Conservation (phyloP, 164 flowering plant species). For the Litsea cubeba region DNA sequence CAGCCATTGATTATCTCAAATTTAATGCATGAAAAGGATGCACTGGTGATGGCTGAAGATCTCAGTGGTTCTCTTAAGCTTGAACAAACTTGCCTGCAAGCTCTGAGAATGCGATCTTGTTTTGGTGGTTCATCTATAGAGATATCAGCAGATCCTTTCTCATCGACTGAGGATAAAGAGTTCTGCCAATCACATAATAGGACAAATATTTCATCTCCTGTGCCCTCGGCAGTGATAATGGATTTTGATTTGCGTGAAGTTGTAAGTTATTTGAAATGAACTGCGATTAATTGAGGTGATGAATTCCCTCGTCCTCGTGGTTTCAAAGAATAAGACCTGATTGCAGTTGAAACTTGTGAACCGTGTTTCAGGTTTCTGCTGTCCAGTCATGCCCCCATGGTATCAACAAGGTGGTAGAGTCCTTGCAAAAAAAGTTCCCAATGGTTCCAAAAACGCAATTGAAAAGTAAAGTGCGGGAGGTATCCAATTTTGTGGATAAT, state of each 20-base stretch:
- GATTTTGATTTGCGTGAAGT: slow-evolving; percentile 63
- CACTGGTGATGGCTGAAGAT: slow-evolving; percentile 40
- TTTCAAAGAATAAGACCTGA: background rate
- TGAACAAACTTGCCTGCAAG: slow-evolving; percentile 68
- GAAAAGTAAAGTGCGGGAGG: slow-evolving; percentile 69
- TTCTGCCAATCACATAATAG: slow-evolving; percentile 25
- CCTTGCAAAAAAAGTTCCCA: slow-evolving; percentile 62
- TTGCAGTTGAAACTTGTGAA: background rate
- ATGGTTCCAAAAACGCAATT: slow-evolving; percentile 49
- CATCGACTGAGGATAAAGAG: slow-evolving; percentile 37
- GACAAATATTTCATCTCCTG: slow-evolving; percentile 16
- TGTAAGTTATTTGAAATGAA: slow-evolving; percentile 41
- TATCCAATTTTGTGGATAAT: slow-evolving; percentile 71
- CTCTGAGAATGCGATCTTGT: slow-evolving; percentile 49
- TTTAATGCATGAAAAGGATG: slow-evolving; percentile 64
- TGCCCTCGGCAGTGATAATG: slow-evolving; percentile 22
- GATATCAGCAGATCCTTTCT: slow-evolving; percentile 20
- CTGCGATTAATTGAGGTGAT: background rate
- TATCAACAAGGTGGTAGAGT: slow-evolving; percentile 57
- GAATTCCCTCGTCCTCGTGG: too few species aligned
- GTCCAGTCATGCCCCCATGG: slow-evolving; percentile 54
- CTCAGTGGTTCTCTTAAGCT: slow-evolving; percentile 43
- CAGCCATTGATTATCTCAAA: slow-evolving; percentile 73
- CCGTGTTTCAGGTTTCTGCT: slow-evolving; percentile 43
- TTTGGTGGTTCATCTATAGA: slow-evolving; percentile 38